Evolutionary conservation across 345 rosid species (phyloP), one percentile per base, ranked within the genome.

Genomic region (Gossypium herbaceum): DNA sequence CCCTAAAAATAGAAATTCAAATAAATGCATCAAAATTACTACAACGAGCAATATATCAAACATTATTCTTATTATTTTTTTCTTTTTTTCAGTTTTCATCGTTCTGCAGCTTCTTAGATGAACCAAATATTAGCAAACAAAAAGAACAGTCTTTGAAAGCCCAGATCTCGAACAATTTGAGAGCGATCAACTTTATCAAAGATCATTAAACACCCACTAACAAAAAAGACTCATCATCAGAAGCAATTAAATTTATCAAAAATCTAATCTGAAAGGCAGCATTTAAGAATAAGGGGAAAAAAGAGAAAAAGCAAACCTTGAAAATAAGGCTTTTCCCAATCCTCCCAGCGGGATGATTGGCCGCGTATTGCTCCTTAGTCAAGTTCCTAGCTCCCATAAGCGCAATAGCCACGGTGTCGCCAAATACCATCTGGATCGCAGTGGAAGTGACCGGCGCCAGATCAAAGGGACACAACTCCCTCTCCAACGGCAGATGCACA

Each of bases 341-440:
- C 83, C 94, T 86, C 4, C 98, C 99, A 16, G 97, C 99, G 0
- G 97, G 99, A 78, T 96, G 98, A 84, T 93, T 96, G 13, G 97
- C 74, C 0, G 97, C 99, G 61, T 96, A 96, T 68, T 88, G 91
- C 13, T 93, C 99, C 83, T 81, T 93, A 15, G 85, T 83, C 75
- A 96, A 81, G 83, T 90, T 93, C 84, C 89, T 83, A 2, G 99
- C 97, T 0, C 83, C 93, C 99, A 93, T 92, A 73, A 96, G 87
- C 0, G 99, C 99, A 52, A 93, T 90, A 27, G 99, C 97, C 44
- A 96, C 94, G 13, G 99, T 93, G 79, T 96, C 99, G 68, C 99
- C 99, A 24, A 96, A 96, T 19, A 96, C 92, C 98, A 96, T 96
- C 85, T 96, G 99, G 24, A 96, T 96, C 47, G 97, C 99, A 15